phyloP scores from a whole-genome alignment of 768 basidiomycete genomes.

The Amanita thiersii region DNA sequence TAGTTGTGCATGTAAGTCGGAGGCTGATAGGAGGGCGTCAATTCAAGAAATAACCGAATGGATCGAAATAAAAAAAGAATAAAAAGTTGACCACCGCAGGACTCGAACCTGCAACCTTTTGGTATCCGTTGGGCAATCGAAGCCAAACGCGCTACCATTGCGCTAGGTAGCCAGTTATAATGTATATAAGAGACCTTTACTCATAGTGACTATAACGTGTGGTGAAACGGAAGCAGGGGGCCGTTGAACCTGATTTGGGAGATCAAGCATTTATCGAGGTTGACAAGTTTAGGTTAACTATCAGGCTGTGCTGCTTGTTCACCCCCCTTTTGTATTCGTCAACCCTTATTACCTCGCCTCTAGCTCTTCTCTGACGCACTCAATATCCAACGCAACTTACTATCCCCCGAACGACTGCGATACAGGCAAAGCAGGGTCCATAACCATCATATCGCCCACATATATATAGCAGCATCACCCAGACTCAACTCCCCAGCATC shows the following conservation, averaged over 20 bases:
- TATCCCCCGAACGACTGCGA: background rate
- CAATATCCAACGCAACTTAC: background rate
- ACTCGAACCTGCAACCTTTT: slow-evolving; percentile 97
- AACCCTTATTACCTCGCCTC: background rate
- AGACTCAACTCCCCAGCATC: background rate
- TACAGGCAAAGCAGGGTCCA: too few relatives aligned
- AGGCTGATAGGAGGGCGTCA: too few relatives aligned
- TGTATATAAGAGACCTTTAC: too few relatives aligned
- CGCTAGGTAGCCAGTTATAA: slow-evolving; percentile 61
- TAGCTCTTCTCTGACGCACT: slow-evolving; percentile 1
- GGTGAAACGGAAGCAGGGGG: background rate
- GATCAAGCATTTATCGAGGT: background rate
- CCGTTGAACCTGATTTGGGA: background rate
- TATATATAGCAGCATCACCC: too few relatives aligned
- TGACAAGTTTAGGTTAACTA: background rate
- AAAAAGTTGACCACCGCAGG: slow-evolving; percentile 74
- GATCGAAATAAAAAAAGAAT: background rate
- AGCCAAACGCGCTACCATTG: slow-evolving; percentile 96
- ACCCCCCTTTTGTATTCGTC: too few relatives aligned
- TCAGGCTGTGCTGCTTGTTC: background rate
- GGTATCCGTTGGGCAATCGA: slow-evolving; percentile 69
- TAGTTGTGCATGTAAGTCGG: too few relatives aligned
- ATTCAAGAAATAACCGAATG: too few relatives aligned
- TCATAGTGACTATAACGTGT: background rate
- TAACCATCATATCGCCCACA: too few relatives aligned